These are phyloP conservation scores for Vigna trinervia DNA, from an alignment of 306 rosid species.

Conservation along the genomic window DNA sequence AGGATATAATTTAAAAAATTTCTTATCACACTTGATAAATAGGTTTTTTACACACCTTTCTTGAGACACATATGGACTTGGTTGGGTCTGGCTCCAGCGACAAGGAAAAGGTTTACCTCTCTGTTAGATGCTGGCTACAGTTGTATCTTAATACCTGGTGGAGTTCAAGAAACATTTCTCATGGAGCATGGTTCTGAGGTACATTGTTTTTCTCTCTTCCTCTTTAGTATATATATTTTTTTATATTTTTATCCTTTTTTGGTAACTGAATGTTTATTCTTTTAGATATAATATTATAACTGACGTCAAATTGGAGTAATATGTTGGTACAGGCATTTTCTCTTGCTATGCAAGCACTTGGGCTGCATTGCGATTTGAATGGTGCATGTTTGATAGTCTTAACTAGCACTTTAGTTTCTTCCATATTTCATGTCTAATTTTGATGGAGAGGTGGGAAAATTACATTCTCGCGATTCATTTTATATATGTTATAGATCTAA, in stretches of 20 bases:
- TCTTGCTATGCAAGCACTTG: neutral
- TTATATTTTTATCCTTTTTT: constrained; percentile 21
- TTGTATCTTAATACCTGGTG: constrained; percentile 92
- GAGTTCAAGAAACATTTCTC: constrained; percentile 88
- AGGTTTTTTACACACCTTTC: constrained; percentile 93
- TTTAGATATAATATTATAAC: constrained; percentile 11
- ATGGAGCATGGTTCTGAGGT: constrained; percentile 89
- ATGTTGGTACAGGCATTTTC: constrained; percentile 16
- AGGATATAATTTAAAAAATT: constrained; percentile 24
- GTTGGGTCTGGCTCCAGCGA: constrained; percentile 83
- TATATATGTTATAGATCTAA: neutral
- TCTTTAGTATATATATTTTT: neutral
- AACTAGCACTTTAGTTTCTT: constrained; percentile 9
- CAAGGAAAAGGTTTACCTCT: constrained; percentile 73
- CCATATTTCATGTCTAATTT: neutral
- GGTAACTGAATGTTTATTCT: constrained; percentile 23
- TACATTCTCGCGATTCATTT: constrained; percentile 10
- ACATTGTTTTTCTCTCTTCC: neutral
- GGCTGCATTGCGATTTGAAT: neutral
- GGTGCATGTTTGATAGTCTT: constrained; percentile 14
- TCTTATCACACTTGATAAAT: constrained; percentile 37
- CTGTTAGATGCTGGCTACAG: constrained; percentile 74
- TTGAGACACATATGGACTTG: constrained; percentile 97
- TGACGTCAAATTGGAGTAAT: constrained; percentile 19
- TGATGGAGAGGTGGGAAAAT: neutral